Conservation (phyloP, 2,329 filamentous ascomycete species). For the Aspergillus fijiensis region DNA sequence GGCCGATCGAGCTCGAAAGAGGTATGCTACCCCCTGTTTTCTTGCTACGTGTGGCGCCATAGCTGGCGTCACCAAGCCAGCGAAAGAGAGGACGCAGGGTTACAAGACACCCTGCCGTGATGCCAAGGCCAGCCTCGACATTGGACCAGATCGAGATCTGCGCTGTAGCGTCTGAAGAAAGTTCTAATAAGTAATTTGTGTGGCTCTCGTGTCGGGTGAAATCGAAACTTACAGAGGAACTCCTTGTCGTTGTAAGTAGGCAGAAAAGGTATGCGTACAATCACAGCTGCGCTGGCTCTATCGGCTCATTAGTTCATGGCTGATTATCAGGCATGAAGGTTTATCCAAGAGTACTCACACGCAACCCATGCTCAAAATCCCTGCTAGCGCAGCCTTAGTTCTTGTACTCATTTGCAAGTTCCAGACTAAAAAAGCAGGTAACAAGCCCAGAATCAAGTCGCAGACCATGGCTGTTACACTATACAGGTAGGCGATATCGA, state of each 20-base stretch:
- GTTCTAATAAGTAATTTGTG: conserved; percentile 14
- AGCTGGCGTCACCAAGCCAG: conserved; percentile 34
- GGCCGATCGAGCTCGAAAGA: conserved; percentile 31
- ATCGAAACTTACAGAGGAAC: conserved; percentile 35
- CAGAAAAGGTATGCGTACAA: conserved; percentile 38
- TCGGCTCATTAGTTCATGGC: no score
- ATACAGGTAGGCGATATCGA: conserved; percentile 52
- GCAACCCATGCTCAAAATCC: conserved; percentile 58
- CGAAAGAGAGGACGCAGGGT: conserved; percentile 52
- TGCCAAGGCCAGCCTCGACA: conserved; percentile 41
- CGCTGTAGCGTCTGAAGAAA: conserved; percentile 31
- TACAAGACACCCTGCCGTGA: conserved; percentile 50
- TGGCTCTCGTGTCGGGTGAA: not conserved
- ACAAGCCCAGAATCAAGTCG: conserved; percentile 54
- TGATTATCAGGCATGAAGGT: conserved; percentile 15
- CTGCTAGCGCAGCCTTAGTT: conserved; percentile 54
- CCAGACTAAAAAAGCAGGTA: conserved; percentile 57
- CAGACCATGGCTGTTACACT: conserved; percentile 49
- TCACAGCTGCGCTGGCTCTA: conserved; percentile 38
- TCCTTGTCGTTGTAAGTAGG: conserved; percentile 33
- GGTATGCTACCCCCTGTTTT: conserved; percentile 30
- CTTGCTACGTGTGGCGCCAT: conserved; percentile 25
- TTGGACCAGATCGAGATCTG: conserved; percentile 45
- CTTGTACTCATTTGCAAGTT: conserved; percentile 55
- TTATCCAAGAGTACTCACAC: conserved; percentile 33